Percentiles rank a stretch among this genome's conserved stretches.
These are phyloP conservation scores for Aspergillus luchuensis DNA, from an alignment of 2,329 filamentous ascomycete genomes.

Conservation along the genomic window DNA sequence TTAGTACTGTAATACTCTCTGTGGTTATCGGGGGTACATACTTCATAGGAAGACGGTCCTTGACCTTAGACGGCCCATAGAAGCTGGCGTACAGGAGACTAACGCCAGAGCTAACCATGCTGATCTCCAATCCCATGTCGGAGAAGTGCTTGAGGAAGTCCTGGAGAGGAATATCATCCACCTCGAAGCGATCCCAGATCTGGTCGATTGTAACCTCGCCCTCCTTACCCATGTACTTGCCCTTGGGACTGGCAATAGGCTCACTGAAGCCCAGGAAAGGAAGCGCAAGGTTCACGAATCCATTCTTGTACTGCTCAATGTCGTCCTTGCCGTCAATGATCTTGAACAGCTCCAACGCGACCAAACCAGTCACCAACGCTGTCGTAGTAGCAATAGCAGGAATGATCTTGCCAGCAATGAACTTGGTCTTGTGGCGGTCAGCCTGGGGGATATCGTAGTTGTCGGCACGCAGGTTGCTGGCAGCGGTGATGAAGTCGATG, in stretches of 20 bases:
- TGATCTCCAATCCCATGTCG: conserved; percentile 75
- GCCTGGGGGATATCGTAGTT: conserved; percentile 97
- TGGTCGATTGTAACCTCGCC: conserved; percentile 84
- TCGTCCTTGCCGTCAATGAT: conserved; percentile 94
- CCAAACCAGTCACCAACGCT: conserved; percentile 88
- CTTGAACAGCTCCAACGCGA: conserved; percentile 94
- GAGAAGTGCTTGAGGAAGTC: conserved; percentile 84
- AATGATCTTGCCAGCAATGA: conserved; percentile 99
- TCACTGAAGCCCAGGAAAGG: conserved; percentile 99
- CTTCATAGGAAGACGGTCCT: conserved; percentile 75
- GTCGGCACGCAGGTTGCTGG: conserved; percentile 92
- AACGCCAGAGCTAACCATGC: conserved; percentile 96
- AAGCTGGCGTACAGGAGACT: conserved; percentile 93
- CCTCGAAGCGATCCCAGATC: conserved; percentile 96
- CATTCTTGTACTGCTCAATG: conserved; percentile 98
- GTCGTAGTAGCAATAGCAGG: conserved; percentile 98
- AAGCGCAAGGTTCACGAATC: conserved; percentile 92
- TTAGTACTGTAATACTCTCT: conserved; percentile 28
- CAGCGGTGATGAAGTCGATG: conserved; percentile 98
- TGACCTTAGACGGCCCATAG: conserved; percentile 78
- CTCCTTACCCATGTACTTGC: conserved; percentile 77
- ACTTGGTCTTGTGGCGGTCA: conserved; percentile 97
- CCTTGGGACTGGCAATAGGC: conserved; percentile 90
- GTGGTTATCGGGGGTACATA: conserved; percentile 47
- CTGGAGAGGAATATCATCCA: conserved; percentile 78